Conservation (phyloP, 495 filamentous ascomycete species). For the Cladorrhinum samala region DNA sequence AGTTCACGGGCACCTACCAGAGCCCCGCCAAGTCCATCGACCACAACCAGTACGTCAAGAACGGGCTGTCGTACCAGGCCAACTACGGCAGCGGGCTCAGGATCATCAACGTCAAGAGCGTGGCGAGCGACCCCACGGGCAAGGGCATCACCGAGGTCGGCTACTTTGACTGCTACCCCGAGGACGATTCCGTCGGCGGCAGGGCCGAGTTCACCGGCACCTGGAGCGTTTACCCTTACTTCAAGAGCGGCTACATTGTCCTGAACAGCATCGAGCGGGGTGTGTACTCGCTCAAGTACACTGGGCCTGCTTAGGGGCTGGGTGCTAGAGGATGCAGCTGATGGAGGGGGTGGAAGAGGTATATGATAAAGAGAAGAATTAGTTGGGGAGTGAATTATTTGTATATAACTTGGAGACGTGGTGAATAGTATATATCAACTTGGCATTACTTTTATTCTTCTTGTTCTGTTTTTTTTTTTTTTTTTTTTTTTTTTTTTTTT, state of each 20-base stretch:
- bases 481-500: no score
- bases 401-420: no score
- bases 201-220: conserved; percentile 48
- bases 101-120: conserved; percentile 48
- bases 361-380: no score
- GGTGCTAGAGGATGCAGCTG: no score
- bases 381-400: no score
- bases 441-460: no score
- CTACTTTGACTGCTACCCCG: conserved; percentile 56
- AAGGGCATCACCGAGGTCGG: conserved; percentile 45
- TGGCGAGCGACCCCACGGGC: conserved; percentile 49
- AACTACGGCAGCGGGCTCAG: conserved; percentile 55
- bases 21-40: conserved; percentile 46
- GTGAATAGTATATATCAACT: no score
- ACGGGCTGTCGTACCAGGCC: conserved; percentile 49
- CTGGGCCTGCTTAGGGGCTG: not conserved
- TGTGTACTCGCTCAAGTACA: conserved; percentile 44
- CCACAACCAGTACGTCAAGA: conserved; percentile 55
- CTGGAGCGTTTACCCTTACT: conserved; percentile 52
- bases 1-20: conserved; percentile 50
- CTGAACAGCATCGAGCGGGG: conserved; percentile 57
- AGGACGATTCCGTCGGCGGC: conserved; percentile 49
- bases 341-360: no score
- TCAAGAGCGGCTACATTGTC: conserved; percentile 51
- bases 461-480: no score